Evolutionary conservation across 768 basidiomycete species (phyloP).

Genomic region (Flagelloscypha sp.): DNA sequence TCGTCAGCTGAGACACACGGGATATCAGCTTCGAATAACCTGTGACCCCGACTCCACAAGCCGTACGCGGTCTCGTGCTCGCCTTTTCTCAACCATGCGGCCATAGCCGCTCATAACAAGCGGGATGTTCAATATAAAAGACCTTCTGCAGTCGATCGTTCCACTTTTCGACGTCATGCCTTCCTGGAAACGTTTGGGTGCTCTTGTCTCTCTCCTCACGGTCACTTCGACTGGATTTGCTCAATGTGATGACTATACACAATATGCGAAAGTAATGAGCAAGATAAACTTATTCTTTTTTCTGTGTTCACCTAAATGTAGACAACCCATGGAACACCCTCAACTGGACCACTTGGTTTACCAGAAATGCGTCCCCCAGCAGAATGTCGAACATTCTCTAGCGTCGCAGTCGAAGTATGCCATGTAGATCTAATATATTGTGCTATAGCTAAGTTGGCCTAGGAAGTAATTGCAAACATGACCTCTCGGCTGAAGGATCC

Average conservation of each 20-base stretch:
- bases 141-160: too few relatives aligned
- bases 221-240: constrained; percentile 15
- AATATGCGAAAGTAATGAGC: constrained; percentile 42
- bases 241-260: constrained; percentile 55
- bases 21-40: too few relatives aligned
- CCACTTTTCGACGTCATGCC: too few relatives aligned
- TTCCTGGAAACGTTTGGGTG: too few relatives aligned
- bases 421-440: neutral
- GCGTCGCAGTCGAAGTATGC: constrained; percentile 63
- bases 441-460: neutral
- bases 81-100: too few relatives aligned
- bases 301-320: constrained; percentile 16
- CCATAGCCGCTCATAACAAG: too few relatives aligned
- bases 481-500: constrained; percentile 64
- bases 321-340: constrained; percentile 53
- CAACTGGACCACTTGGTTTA: constrained; percentile 50
- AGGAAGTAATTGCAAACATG: constrained; percentile 75
- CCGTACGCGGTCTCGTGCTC: too few relatives aligned
- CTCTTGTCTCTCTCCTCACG: too few relatives aligned
- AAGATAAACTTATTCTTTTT: neutral
- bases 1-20: too few relatives aligned
- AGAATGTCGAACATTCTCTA: constrained; percentile 69
- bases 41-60: too few relatives aligned
- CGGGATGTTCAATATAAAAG: neutral
- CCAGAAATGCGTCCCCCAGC: constrained; percentile 69